Base-by-base conservation (phyloP, 179 eudicot genomes). In the Beta corolliflora region DNA sequence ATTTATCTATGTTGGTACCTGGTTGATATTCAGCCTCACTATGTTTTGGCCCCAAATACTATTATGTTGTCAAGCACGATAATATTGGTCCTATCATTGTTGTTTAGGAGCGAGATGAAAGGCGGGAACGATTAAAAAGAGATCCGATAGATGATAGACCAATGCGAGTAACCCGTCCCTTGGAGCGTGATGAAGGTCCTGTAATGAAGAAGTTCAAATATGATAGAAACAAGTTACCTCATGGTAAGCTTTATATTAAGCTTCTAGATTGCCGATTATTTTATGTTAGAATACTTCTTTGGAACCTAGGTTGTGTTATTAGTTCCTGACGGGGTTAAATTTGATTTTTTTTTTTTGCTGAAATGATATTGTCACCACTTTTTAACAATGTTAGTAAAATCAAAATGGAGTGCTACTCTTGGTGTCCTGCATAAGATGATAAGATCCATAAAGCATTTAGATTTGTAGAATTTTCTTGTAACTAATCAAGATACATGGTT, bases 71-170 rank as follows among this genome's bases (percentile, higher is more conserved):
- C 25, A 69, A 81, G 31, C 45, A 31, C 65, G 59, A 53, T 19
- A 44, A 15, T 44, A 48, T 59, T 41, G 25, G 63, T 59, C 16
- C 12, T 53, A 36, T 48, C 80, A 9, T 25, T 72, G 25, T 46
- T 75, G 50, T 84, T 88, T 76, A 93, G 97, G 97, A 93, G 81
- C 97, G 95, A 80, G 95, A 92, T 71, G 95, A 93, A 89, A 89
- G 97, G 79, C 84, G 85, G 59, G 90, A 83, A 59, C 75, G 89
- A 50, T 52, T 93, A 71, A 91, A 83, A 88, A 84, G 91, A 79
- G 91, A 89, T 63, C 91, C 85, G 29, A 81, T 84, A 18, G 95
- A 92, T 92, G 93, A 93, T 67, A 85, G 87, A 81, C 86, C 89
- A 68, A 54, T 66, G 44, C 88, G 84, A 80, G 79, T 77, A 60